phyloP scores from a whole-genome alignment of 345 rosid genomes.

The Rhodamnia argentea region DNA sequence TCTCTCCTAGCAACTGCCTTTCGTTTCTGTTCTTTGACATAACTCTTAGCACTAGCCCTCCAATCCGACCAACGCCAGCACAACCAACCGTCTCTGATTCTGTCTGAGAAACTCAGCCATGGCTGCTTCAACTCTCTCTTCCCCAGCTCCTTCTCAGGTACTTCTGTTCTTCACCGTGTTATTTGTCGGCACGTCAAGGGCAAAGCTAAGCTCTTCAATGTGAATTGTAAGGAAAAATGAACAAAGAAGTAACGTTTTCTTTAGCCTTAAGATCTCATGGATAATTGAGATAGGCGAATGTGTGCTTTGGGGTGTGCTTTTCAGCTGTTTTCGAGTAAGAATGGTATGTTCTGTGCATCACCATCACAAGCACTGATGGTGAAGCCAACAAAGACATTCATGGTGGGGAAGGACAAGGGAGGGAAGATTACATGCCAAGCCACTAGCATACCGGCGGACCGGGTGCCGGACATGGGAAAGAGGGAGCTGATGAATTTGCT shows the following conservation, averaged over 20 bases:
- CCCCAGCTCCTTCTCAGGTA: slow-evolving; percentile 67
- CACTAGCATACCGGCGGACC: slow-evolving; percentile 59
- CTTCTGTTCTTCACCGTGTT: background rate
- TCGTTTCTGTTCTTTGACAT: background rate
- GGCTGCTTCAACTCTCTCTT: slow-evolving; percentile 72
- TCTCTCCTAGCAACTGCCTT: background rate
- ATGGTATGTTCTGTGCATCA: slow-evolving; percentile 26
- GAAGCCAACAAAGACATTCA: slow-evolving; percentile 53
- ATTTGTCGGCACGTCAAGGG: background rate
- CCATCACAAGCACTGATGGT: slow-evolving; percentile 39
- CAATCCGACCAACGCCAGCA: background rate
- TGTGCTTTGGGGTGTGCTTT: background rate
- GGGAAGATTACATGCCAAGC: slow-evolving; percentile 64
- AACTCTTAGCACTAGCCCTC: background rate
- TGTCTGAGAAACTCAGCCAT: slow-evolving; percentile 16
- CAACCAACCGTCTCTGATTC: background rate
- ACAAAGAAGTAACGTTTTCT: background rate
- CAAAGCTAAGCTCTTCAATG: background rate
- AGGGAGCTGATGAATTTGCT: slow-evolving; percentile 81
- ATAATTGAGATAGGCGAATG: background rate
- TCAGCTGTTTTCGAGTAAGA: slow-evolving; percentile 68
- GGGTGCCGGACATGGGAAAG: slow-evolving; percentile 89
- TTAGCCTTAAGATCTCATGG: background rate
- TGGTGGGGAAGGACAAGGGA: slow-evolving; percentile 22
- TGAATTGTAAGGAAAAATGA: background rate